Base-by-base conservation (phyloP, 2,329 filamentous ascomycete species). In the Exserohilum rostratum region DNA sequence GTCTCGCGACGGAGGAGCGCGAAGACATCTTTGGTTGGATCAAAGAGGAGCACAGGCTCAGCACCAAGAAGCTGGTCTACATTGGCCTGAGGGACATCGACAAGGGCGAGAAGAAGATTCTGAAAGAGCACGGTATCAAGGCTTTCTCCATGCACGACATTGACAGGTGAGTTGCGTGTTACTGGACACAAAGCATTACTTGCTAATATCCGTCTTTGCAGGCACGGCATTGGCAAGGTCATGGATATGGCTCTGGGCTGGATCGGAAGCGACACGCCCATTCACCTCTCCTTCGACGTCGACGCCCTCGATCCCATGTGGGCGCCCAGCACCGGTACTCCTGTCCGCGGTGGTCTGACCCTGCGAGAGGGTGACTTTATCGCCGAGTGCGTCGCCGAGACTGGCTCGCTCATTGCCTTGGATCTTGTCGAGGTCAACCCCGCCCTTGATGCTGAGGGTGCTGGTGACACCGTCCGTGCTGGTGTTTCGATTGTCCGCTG, bases 131-230 rank as follows among this genome's bases (percentile, higher is more conserved):
- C 70, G 88, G 89, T 37, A 95, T 99, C 81, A 93, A 91, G 82
- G 93, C 93, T 3, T 99, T 98, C 72, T 93, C 89, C 79, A 99
- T 99, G 95, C 95, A 96, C 74, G 95, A 99, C 73, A 90, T 99
- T 76, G 95, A 99, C 77, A 84, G 86, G 89, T 91, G 80, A 68
- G 83, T 31, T n/a, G 33, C 6, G 1, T 2, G 0, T 30, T 17
- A 11, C 11, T 33, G 13, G n/a, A 4, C 7, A 3, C 11, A 11
- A 25, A 12, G 9, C 17, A 9, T 6, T 11, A 2, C 9, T 4
- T 35, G 18, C 43, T 46, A 35, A 46, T 13, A 3, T 33, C 2
- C 34, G 11, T 6, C 6, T 12, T 27, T 42, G 9, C 61, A 92
- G 91, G 49, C 84, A 98, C 72, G 95, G 95, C 42, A 99, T 99